phyloP scores from a whole-genome alignment of 1,284 basidiomycete genomes.

The Cryptococcus jaspeensis region DNA sequence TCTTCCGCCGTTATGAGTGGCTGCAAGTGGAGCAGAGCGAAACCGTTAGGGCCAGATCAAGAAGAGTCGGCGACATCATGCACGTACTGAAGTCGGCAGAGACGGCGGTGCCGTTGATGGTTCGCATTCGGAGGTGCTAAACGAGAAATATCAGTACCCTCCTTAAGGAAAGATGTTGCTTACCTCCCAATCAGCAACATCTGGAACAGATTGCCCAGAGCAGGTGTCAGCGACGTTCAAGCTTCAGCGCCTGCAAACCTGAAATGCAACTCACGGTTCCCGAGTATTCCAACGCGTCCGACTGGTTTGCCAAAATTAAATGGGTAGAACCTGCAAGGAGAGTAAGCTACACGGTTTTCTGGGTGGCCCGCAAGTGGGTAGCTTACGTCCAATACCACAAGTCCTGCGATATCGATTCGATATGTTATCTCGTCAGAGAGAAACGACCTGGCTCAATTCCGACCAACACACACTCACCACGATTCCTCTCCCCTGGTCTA shows the following conservation, averaged over 20 bases:
- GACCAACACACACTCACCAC: constrained; percentile 30
- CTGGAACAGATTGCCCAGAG: constrained; percentile 12
- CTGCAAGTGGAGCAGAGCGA: constrained; percentile 4
- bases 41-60: background rate
- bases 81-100: constrained; percentile 43
- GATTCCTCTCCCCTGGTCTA: constrained; percentile 38
- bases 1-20: constrained; percentile 36
- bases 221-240: background rate
- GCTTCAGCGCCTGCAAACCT: background rate
- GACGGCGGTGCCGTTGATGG: constrained; percentile 39
- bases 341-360: constrained; percentile 5
- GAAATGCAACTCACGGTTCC: constrained; percentile 38
- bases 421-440: background rate
- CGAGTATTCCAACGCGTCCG: constrained; percentile 40
- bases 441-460: background rate
- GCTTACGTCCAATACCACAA: constrained; percentile 46
- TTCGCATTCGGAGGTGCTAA: constrained; percentile 38
- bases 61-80: background rate
- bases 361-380: too few relatives aligned
- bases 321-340: constrained; percentile 40
- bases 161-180: constrained; percentile 1
- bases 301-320: constrained; percentile 49
- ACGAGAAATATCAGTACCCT: background rate
- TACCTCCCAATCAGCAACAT: constrained; percentile 48
- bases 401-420: constrained; percentile 26